Evolutionary conservation across 371 early-diverging fungal species (phyloP), one percentile per base, ranked within the genome.

Genomic region (Saksenaea vasiformis): DNA sequence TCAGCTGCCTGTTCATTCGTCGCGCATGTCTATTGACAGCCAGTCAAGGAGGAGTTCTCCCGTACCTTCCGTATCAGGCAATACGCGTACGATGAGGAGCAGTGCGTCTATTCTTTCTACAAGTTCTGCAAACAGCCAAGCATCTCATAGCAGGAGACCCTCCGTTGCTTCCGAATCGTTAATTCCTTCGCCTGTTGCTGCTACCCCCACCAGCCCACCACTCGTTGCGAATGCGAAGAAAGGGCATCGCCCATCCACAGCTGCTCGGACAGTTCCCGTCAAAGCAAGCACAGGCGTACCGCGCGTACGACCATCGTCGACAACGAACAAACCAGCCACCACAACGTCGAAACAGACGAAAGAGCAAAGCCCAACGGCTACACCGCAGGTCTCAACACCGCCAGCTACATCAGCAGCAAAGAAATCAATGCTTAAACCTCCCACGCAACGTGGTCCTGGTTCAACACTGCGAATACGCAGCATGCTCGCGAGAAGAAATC

Each of bases 401-500:
- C 17, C 58, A 24, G 60, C 41, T 15, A 35, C 56, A 26, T 47
- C 59, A 11, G 17, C 19, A 7, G n/a, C 41, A 1, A 60, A 39
- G 60, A 60, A 60, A 22, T 22, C 60, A 44, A 43, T 57, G 35
- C 44, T 41, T 28, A 68, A 68, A 43, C 58, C 63, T 3, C 64
- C 70, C 15, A 61, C 55, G n/a, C 67, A 66, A 43, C 68, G 74
- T 56, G 71, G 77, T 3, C 79, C 79, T 34, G 79, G 79, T 5
- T 79, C 79, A 10, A 75, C 76, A n/a, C 63, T 79, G 26, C 70
- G 79, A 58, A 56, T 79, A 41, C 74, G 79, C 13, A 76, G 72
- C 47, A 72, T 79, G 76, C 67, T 79, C 51, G 76, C 79, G 2
- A 79, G 68, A 61, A 60, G 78, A 53, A 38, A 62, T 13, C 53